Conservation (phyloP, 345 rosid species). For the Mallotus nudiflorus region DNA sequence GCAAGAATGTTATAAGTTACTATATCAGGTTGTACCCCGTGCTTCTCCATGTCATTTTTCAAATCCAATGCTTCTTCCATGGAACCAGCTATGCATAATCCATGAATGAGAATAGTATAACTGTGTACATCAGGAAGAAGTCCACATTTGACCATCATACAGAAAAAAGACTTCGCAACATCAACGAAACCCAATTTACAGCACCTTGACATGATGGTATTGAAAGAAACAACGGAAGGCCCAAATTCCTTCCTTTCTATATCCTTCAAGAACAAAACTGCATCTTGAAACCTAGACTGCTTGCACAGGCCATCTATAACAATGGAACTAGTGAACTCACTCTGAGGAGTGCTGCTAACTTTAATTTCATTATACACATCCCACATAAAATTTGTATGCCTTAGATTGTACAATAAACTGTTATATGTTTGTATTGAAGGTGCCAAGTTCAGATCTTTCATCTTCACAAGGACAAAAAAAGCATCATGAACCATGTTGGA, state of each 20-base stretch:
- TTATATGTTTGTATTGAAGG: constrained; percentile 66
- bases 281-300: constrained; percentile 63
- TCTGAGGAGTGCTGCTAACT: constrained; percentile 36
- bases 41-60: constrained; percentile 54
- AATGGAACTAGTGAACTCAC: constrained; percentile 57
- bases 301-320: constrained; percentile 65
- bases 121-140: constrained; percentile 65
- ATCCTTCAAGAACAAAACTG: constrained; percentile 48
- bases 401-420: constrained; percentile 59
- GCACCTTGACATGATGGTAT: constrained; percentile 64
- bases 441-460: constrained; percentile 57
- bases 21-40: constrained; percentile 65
- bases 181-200: constrained; percentile 70
- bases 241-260: constrained; percentile 44
- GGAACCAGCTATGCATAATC: constrained; percentile 66
- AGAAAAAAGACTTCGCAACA: constrained; percentile 60
- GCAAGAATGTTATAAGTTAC: constrained; percentile 69
- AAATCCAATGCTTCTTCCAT: constrained; percentile 66
- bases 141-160: constrained; percentile 72
- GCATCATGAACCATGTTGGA: constrained; percentile 69
- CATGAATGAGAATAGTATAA: constrained; percentile 79
- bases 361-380: constrained; percentile 51
- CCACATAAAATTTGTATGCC: constrained; percentile 64
- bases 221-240: constrained; percentile 67
- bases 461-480: constrained; percentile 56